Conservation (phyloP, 2,329 filamentous ascomycete species). For the Aspergillus pseudoglaucus region DNA sequence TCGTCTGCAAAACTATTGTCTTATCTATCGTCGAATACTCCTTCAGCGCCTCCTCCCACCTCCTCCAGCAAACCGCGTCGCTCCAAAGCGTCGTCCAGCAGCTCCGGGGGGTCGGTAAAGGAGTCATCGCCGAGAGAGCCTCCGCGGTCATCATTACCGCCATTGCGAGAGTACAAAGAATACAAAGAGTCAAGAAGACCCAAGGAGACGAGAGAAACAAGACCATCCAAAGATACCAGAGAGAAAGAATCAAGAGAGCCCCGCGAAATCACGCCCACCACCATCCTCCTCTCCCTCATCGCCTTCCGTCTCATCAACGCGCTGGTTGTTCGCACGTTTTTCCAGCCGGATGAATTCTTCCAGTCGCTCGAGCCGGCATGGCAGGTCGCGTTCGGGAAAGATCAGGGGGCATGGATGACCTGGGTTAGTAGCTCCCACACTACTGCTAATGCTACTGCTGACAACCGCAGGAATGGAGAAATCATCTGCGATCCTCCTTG, state of each 20-base stretch:
- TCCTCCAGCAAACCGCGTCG: constrained; percentile 22
- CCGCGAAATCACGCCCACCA: constrained; percentile 2
- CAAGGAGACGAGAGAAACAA: constrained; percentile 1
- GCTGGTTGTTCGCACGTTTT: constrained; percentile 75
- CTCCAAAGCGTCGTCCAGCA: neutral
- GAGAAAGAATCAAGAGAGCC: no score
- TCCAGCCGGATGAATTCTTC: constrained; percentile 97
- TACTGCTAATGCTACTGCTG: neutral
- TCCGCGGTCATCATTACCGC: neutral
- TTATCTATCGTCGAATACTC: constrained; percentile 13
- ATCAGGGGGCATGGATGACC: constrained; percentile 83
- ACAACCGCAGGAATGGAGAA: constrained; percentile 72
- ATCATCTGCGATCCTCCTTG: constrained; percentile 79
- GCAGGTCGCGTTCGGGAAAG: constrained; percentile 71
- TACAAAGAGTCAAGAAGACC: neutral
- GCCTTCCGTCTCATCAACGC: constrained; percentile 74
- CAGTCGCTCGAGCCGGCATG: constrained; percentile 94
- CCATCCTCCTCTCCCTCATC: constrained; percentile 43
- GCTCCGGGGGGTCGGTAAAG: no score
- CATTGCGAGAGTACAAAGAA: no score
- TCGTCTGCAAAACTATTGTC: constrained; percentile 1
- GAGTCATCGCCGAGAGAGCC: neutral
- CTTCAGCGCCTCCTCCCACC: no score
- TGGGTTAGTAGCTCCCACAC: constrained; percentile 59
- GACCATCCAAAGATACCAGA: neutral